Base-by-base conservation (phyloP, 495 filamentous ascomycete genomes). In the Aspergillus sclerotioniger region DNA sequence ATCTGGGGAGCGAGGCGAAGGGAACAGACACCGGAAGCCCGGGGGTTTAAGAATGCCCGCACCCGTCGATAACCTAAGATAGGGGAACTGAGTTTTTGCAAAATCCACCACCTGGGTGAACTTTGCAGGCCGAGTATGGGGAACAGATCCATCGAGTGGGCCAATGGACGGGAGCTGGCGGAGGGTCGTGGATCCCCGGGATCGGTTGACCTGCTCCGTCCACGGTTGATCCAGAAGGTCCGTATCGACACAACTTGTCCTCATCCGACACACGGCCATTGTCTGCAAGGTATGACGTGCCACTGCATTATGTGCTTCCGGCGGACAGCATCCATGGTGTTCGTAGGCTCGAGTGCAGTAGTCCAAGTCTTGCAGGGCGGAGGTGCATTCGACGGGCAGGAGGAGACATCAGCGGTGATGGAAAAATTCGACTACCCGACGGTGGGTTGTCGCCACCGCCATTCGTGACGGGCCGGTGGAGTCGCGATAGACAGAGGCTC, bases 171-270 rank as follows among this genome's bases (percentile, higher is more conserved):
- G 60, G 51, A 57, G 39, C 20, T 41, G 53, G 52, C 54, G 57
- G 57, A 60, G 41, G 32, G 53, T 58, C 53, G 39, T 48, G 54
- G 49, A 57, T 59, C 45, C 53, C 43, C 51, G 46, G 50, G 21
- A 57, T 63, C 53, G 61, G 49, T 63, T 55, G 53, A 63, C 57
- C 41, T 60, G 50, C 57, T 63, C 16, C 57, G 54, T 58, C 56
- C 56, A 53, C 44, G 56, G 54, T 57, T 51, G 51, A 37, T 53
- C 33, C 32, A 43, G 33, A 41, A 41, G 21, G 17, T 53, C 33
- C 44, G 28, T 50, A 16, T 31, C 28, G 13, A 31, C 47, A 31
- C 47, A 41, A n/a, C 37, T 13, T 15, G 37, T 41, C 37, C 37
- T n/a, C 13, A 9, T n/a, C 10, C 37, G 3, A 16, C 47, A 50